Evolutionary conservation across 2,329 filamentous ascomycete genomes (phyloP), one percentile per base, ranked within the genome.

Genomic region (Botrytis deweyae): DNA sequence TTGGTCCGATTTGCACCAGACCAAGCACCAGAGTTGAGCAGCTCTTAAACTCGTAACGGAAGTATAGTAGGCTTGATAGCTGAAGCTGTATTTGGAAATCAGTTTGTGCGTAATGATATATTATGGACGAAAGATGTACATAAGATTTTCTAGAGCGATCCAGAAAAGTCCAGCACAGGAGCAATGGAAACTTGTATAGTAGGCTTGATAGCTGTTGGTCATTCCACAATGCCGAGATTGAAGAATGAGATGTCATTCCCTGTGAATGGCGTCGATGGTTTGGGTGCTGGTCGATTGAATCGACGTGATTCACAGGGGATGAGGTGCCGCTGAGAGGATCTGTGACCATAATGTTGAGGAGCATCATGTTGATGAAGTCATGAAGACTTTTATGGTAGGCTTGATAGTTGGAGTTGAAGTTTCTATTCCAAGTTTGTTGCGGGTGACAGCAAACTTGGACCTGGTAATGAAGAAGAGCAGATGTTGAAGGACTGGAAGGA

Each of bases 81-180:
- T 58, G 52, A 58, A 58, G 5, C 52, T 18, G 52, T 1, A 8
- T 58, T 18, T 3, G 25, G 52, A 58, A 29, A 29, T 58, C 0
- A 58, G 52, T 9, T 29, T 58, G 6, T 29, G 52, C 25, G 7
- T 9, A 18, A 29, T 55, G 2, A 14, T 18, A 9, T 1, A 18
- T 7, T 0, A 2, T 29, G 0, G n/a, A 58, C 6, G 7, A 58
- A 16, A 6, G n/a, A 29, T 29, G 4, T 8, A 58, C n/a, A 3
- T 58, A 58, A n/a, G 52, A 29, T 29, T 58, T 8, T 9, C 52
- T 29, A 29, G n/a, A 29, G 52, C 2, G 14, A 3, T 12, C 6
- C n/a, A 3, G n/a, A 9, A 8, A 7, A 8, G 3, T 18, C 0
- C 52, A 29, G 6, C 14, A 29, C 14, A 29, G 3, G 49, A 52